These are phyloP conservation scores for Apiotrichum veenhuisii DNA, from an alignment of 1,284 basidiomycete genomes.

Conservation along the genomic window DNA sequence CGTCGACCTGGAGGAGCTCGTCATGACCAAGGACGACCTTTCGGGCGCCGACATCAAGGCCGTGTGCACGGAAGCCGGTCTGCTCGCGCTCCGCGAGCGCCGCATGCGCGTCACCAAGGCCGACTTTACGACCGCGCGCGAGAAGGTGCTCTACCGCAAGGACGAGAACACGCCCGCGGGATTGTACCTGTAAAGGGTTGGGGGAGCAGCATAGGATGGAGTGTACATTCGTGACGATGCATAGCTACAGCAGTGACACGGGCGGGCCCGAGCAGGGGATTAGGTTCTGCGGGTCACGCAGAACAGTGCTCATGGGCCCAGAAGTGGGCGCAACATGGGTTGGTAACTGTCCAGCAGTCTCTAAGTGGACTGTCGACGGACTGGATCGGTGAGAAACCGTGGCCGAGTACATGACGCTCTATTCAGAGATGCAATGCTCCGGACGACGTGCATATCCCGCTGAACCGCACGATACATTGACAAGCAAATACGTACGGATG, in stretches of 20 bases:
- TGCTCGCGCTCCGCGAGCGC: constrained; percentile 88
- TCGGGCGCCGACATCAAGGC: constrained; percentile 99
- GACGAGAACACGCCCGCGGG: constrained; percentile 72
- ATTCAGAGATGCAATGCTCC: too few relatives aligned
- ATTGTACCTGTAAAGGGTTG: constrained; percentile 36
- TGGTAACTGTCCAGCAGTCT: too few relatives aligned
- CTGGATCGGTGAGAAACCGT: too few relatives aligned
- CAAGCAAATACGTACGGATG: too few relatives aligned
- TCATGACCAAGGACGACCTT: constrained; percentile 93
- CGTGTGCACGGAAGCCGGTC: constrained; percentile 92
- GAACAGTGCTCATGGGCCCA: too few relatives aligned
- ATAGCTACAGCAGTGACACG: not conserved
- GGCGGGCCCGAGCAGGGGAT: too few relatives aligned
- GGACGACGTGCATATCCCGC: too few relatives aligned
- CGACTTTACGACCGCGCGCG: constrained; percentile 80
- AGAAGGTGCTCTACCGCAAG: constrained; percentile 89
- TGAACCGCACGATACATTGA: too few relatives aligned
- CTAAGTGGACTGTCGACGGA: too few relatives aligned
- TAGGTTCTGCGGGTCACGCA: too few relatives aligned
- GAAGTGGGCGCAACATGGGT: too few relatives aligned
- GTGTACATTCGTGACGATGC: not conserved
- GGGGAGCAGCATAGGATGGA: not conserved
- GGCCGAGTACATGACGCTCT: too few relatives aligned
- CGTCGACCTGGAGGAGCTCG: constrained; percentile 93
- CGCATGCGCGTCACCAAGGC: constrained; percentile 94